Evolutionary conservation across 2,329 filamentous ascomycete species (phyloP).

Genomic region (Xylaria sp.): DNA sequence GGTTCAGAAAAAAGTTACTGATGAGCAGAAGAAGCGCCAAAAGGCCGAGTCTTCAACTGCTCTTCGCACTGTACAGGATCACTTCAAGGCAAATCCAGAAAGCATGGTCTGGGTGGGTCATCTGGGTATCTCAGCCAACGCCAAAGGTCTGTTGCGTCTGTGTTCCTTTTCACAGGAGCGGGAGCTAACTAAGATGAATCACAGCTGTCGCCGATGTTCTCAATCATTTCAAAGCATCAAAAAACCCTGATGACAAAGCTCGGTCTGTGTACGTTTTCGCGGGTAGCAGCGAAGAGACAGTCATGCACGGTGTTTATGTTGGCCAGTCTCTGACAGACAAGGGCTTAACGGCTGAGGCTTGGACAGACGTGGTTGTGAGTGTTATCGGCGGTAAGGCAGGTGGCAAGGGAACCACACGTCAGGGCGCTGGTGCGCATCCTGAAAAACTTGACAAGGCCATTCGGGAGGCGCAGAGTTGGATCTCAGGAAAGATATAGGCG

Average conservation of each 20-base stretch:
- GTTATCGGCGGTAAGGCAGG: constrained; percentile 20
- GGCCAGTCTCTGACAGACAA: constrained; percentile 12
- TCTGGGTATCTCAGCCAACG: neutral
- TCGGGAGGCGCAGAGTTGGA: constrained; percentile 14
- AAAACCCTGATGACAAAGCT: neutral
- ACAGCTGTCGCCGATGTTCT: neutral
- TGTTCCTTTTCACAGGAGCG: neutral
- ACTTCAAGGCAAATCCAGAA: neutral
- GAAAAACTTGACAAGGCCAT: constrained; percentile 16
- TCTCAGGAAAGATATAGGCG: constrained; percentile 4
- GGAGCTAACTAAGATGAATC: neutral
- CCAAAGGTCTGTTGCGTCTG: neutral
- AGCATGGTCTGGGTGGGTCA: neutral
- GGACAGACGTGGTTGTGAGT: constrained; percentile 16
- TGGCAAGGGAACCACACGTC: constrained; percentile 19
- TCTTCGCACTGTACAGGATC: neutral
- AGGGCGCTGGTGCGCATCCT: constrained; percentile 20
- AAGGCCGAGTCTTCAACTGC: neutral
- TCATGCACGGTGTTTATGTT: neutral
- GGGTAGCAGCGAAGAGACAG: neutral
- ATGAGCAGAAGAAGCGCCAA: neutral
- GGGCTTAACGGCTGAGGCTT: constrained; percentile 11
- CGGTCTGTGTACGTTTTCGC: neutral
- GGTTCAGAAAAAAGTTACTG: neutral
- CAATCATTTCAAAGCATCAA: neutral